Evolutionary conservation across 2,329 filamentous ascomycete species (phyloP).

Genomic region (Neofusicoccum parvum): DNA sequence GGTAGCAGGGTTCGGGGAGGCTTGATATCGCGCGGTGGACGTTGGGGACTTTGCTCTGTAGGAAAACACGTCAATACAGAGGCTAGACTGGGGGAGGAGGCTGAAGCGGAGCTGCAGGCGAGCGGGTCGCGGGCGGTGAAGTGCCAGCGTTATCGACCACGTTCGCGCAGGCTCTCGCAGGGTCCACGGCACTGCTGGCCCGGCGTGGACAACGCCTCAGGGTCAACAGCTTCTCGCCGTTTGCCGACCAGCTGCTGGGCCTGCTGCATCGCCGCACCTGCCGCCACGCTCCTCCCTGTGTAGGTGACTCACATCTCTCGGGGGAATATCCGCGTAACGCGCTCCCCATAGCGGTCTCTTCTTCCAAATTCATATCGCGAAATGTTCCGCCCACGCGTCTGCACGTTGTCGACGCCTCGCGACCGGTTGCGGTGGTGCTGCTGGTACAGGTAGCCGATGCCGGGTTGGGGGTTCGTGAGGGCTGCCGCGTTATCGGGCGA

Average conservation of each 20-base stretch:
- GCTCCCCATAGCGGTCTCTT: slow-evolving; percentile 41
- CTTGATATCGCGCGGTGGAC: slow-evolving; percentile 37
- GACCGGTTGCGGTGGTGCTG: slow-evolving; percentile 39
- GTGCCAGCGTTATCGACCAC: slow-evolving; percentile 4
- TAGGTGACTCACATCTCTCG: slow-evolving; percentile 40
- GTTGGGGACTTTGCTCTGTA: slow-evolving; percentile 42
- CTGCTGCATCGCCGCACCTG: background rate
- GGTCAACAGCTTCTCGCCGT: background rate
- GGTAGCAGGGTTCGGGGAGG: slow-evolving; percentile 39
- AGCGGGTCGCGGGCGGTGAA: slow-evolving; percentile 1
- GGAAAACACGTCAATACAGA: slow-evolving; percentile 7
- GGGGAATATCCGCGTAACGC: slow-evolving; percentile 44
- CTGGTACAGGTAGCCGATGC: slow-evolving; percentile 39
- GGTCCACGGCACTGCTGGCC: background rate
- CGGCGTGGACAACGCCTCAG: background rate
- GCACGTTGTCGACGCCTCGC: slow-evolving; percentile 38
- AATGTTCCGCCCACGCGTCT: slow-evolving; percentile 39
- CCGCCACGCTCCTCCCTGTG: background rate
- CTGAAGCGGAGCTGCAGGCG: background rate
- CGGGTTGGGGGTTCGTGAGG: slow-evolving; percentile 35
- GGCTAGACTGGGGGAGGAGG: background rate
- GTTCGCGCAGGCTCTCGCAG: slow-evolving; percentile 2
- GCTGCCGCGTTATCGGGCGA: slow-evolving; percentile 38
- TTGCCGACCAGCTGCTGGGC: background rate
- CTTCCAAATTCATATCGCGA: slow-evolving; percentile 46